phyloP scores from a whole-genome alignment of 495 filamentous ascomycete species.

The Rusavskia elegans region DNA sequence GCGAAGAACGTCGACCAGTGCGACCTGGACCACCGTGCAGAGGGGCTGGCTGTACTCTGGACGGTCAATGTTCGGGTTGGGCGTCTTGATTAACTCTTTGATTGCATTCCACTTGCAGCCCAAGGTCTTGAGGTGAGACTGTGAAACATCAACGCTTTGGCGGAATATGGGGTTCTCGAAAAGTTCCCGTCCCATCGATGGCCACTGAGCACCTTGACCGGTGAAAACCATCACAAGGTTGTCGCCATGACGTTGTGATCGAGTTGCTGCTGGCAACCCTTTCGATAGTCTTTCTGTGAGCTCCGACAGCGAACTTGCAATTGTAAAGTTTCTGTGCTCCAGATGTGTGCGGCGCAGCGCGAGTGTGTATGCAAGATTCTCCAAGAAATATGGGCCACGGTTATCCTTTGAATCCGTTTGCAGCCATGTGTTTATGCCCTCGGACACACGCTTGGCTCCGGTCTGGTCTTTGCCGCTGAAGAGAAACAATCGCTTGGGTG shows the following conservation, averaged over 20 bases:
- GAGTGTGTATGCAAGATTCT: conserved; percentile 23
- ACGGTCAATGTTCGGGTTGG: neutral
- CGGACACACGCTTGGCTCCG: conserved; percentile 3
- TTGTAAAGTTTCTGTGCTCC: conserved; percentile 14
- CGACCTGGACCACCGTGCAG: conserved; percentile 25
- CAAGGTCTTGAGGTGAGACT: conserved; percentile 14
- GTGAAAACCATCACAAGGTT: conserved; percentile 18
- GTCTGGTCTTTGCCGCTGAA: conserved; percentile 9
- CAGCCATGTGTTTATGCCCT: neutral
- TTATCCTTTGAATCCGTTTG: neutral
- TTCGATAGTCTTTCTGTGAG: neutral
- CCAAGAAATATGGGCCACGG: conserved; percentile 1
- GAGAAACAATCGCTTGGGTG: conserved; percentile 1
- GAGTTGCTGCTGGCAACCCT: conserved; percentile 7
- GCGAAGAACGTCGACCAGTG: conserved; percentile 19
- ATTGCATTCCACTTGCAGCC: conserved; percentile 19
- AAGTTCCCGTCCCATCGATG: conserved; percentile 17
- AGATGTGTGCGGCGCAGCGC: conserved; percentile 14
- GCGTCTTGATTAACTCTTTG: conserved; percentile 7
- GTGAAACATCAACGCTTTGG: conserved; percentile 13
- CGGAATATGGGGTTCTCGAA: conserved; percentile 15
- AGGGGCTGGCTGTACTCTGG: conserved; percentile 17
- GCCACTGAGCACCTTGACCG: conserved; percentile 21
- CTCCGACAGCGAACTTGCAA: conserved; percentile 4
- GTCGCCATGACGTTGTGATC: conserved; percentile 1